These are phyloP conservation scores for Penicillium simplicissimum DNA, from an alignment of 495 filamentous ascomycete genomes.

Conservation along the genomic window DNA sequence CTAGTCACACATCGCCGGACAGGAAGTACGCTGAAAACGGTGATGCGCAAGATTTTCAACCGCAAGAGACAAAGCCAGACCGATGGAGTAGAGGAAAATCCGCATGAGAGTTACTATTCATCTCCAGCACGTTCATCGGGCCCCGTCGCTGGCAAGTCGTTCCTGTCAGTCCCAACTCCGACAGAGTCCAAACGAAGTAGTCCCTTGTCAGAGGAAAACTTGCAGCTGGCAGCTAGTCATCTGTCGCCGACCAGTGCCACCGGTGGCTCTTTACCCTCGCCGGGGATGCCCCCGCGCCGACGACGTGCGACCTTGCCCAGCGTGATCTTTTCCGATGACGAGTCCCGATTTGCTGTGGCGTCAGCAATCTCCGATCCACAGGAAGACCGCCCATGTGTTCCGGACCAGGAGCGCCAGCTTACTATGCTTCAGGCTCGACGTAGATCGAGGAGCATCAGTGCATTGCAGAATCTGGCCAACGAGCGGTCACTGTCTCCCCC, in stretches of 20 bases:
- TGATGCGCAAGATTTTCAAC: conserved; percentile 52
- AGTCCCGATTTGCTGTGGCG: conserved; percentile 34
- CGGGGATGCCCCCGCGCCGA: conserved; percentile 26
- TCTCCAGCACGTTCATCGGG: conserved; percentile 6
- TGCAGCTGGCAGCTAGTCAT: conserved; percentile 24
- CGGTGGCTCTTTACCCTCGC: conserved; percentile 25
- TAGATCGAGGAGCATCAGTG: conserved; percentile 36
- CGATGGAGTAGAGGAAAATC: conserved; percentile 35
- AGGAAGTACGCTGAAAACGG: conserved; percentile 47
- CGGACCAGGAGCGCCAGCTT: conserved; percentile 21
- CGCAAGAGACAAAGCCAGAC: conserved; percentile 43
- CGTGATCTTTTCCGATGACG: conserved; percentile 46
- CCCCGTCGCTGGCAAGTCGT: conserved; percentile 14
- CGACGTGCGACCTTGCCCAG: conserved; percentile 49
- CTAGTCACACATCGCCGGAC: conserved; percentile 38
- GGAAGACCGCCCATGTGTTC: conserved; percentile 19
- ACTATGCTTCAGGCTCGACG: conserved; percentile 29
- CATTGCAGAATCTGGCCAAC: conserved; percentile 26
- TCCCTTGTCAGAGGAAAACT: conserved; percentile 26
- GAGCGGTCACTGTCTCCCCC: conserved; percentile 30
- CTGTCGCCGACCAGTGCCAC: conserved; percentile 28
- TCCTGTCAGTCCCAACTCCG: conserved; percentile 27
- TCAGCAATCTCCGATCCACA: conserved; percentile 32
- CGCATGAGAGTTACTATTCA: conserved; percentile 19
- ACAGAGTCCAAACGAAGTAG: conserved; percentile 30